These are phyloP conservation scores for Phytophthora meadii DNA, from an alignment of 352 stramenopile species.

Conservation along the genomic window DNA sequence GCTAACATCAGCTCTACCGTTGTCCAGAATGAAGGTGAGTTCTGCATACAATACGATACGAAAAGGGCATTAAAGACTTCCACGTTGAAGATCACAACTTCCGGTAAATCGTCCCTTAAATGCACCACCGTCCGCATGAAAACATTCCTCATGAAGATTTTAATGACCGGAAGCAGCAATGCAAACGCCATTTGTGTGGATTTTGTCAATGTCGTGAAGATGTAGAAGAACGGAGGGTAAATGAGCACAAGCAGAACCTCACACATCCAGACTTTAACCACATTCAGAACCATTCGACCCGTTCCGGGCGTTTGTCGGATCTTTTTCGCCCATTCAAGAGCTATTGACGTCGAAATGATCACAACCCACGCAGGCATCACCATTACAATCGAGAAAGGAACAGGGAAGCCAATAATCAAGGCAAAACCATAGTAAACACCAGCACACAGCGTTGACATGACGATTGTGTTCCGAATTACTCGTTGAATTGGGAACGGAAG, in stretches of 20 bases:
- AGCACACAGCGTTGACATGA: slow-evolving; percentile 8
- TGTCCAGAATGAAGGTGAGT: slow-evolving; percentile 15
- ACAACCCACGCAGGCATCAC: slow-evolving; percentile 17
- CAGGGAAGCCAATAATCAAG: slow-evolving; percentile 8
- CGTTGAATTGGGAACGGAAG: slow-evolving; percentile 18
- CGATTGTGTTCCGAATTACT: slow-evolving; percentile 5
- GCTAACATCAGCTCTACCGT: too few species aligned
- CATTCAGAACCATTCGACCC: slow-evolving; percentile 10
- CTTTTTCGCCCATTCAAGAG: slow-evolving; percentile 17
- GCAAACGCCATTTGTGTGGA: slow-evolving; percentile 17
- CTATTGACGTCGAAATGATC: slow-evolving; percentile 15
- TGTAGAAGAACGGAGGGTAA: slow-evolving; percentile 33
- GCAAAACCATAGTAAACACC: slow-evolving; percentile 14
- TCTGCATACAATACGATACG: slow-evolving; percentile 40
- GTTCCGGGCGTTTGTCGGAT: slow-evolving; percentile 18
- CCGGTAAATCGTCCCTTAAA: slow-evolving; percentile 13
- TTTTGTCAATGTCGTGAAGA: slow-evolving; percentile 21
- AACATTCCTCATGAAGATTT: slow-evolving; percentile 25
- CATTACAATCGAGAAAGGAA: slow-evolving; percentile 34
- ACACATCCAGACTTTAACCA: slow-evolving; percentile 24
- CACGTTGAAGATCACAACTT: slow-evolving; percentile 20
- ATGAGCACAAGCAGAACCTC: slow-evolving; percentile 24
- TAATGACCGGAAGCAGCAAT: slow-evolving; percentile 28
- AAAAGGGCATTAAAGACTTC: slow-evolving; percentile 40
- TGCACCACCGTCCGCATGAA: slow-evolving; percentile 22